Percentiles rank a stretch among this genome's conserved stretches.
phyloP scores from a whole-genome alignment of 1,284 basidiomycete species.

The Pseudozyma flocculosa region DNA sequence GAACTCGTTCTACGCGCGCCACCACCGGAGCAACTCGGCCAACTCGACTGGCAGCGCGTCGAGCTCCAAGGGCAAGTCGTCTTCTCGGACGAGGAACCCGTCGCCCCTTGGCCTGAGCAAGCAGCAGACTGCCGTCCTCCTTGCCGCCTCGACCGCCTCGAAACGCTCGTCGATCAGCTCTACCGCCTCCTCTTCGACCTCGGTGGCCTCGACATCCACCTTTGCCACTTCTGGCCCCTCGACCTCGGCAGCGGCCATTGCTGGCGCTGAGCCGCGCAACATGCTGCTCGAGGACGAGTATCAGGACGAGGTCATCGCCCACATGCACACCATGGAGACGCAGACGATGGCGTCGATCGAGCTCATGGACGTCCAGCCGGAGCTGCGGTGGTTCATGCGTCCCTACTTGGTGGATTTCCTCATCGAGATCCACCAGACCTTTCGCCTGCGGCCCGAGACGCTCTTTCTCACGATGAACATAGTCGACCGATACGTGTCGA shows the following conservation, averaged over 20 bases:
- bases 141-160: slow-evolving; percentile 31
- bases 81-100: slow-evolving; percentile 20
- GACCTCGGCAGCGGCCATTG: background rate
- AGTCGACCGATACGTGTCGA: slow-evolving; percentile 97
- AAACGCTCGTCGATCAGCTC: too few species aligned
- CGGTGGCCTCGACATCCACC: slow-evolving; percentile 1
- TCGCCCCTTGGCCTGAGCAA: slow-evolving; percentile 26
- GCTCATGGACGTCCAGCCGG: slow-evolving; percentile 98
- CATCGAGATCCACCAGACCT: slow-evolving; percentile 94
- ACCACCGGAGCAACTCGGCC: slow-evolving; percentile 17
- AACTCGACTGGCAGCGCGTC: slow-evolving; percentile 21
- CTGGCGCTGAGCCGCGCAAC: slow-evolving; percentile 19
- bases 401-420: slow-evolving; percentile 98
- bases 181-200: slow-evolving; percentile 1
- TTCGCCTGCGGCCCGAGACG: slow-evolving; percentile 88
- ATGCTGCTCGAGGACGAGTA: slow-evolving; percentile 79
- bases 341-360: slow-evolving; percentile 83
- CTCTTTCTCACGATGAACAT: slow-evolving; percentile 98
- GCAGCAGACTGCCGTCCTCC: slow-evolving; percentile 29
- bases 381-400: slow-evolving; percentile 85
- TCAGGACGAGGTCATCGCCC: slow-evolving; percentile 81
- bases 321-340: slow-evolving; percentile 96
- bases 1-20: slow-evolving; percentile 16
- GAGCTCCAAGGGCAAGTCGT: slow-evolving; percentile 10
- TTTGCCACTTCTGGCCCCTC: background rate